phyloP scores from a whole-genome alignment of 2,329 filamentous ascomycete species.

The Ceratocystis variospora region DNA sequence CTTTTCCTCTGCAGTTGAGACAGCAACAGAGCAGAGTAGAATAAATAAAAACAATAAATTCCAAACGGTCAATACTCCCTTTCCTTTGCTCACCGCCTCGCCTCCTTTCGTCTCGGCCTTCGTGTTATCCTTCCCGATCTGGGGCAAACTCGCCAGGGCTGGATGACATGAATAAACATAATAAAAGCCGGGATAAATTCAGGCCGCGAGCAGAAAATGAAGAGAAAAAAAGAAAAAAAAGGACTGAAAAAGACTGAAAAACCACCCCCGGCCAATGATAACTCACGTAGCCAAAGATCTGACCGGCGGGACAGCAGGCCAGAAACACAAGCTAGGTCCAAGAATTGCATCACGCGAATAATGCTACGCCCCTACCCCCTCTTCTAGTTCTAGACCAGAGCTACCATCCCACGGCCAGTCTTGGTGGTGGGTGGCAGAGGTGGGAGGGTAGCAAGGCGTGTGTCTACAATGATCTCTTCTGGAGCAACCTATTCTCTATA shows the following conservation, averaged over 20 bases:
- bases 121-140: constrained; percentile 7
- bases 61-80: neutral
- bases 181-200: no score
- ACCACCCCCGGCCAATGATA: neutral
- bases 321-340: neutral
- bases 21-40: neutral
- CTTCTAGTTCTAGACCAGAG: neutral
- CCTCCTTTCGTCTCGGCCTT: neutral
- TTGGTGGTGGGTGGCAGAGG: neutral
- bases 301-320: neutral
- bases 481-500: neutral
- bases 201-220: no score
- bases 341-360: neutral
- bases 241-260: neutral
- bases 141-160: neutral
- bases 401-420: neutral
- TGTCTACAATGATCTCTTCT: neutral
- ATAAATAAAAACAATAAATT: neutral
- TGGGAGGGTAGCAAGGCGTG: neutral
- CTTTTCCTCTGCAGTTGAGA: neutral
- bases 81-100: neutral
- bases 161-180: no score
- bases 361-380: neutral
- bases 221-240: neutral
- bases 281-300: neutral